These are phyloP conservation scores for Acacia concinna DNA, from an alignment of 331 rosid genomes.

Conservation along the genomic window DNA sequence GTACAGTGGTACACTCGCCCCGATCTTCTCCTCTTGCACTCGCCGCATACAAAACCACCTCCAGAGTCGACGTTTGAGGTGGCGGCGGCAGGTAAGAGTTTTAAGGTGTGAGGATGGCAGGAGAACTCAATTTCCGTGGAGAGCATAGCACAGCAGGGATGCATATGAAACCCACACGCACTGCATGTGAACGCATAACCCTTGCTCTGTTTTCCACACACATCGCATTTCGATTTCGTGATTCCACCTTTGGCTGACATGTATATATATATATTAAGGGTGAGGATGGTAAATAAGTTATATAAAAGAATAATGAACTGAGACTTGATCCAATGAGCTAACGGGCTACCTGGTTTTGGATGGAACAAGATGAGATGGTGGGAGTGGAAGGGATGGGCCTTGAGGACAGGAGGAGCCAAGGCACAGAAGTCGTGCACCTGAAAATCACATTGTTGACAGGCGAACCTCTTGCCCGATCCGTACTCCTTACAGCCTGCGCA, in stretches of 20 bases:
- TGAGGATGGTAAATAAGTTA: neutral
- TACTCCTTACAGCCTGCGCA: constrained; percentile 77
- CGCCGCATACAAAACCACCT: constrained; percentile 44
- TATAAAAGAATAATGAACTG: neutral
- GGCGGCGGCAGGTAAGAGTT: constrained; percentile 33
- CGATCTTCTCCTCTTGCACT: constrained; percentile 63
- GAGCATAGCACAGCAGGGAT: constrained; percentile 85
- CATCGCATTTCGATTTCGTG: constrained; percentile 70
- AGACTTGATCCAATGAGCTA: no score
- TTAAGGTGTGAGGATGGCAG: constrained; percentile 60
- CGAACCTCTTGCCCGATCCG: constrained; percentile 81
- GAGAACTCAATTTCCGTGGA: constrained; percentile 43
- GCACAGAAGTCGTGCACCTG: constrained; percentile 90
- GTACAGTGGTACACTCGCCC: constrained; percentile 76
- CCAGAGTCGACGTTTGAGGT: constrained; percentile 4
- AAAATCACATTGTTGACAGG: constrained; percentile 69
- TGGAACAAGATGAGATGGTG: constrained; percentile 68
- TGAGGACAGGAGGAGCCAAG: constrained; percentile 68
- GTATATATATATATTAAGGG: no score
- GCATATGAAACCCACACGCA: constrained; percentile 78
- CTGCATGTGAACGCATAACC: constrained; percentile 70
- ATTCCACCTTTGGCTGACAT: constrained; percentile 50
- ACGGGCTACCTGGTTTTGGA: constrained; percentile 80
- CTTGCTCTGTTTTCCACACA: constrained; percentile 64
- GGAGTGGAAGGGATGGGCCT: constrained; percentile 71